A percentile compares a stretch with the other conserved stretches of the same genome.
Conservation (phyloP, 164 flowering plant species). For the Nelumbo lutea region DNA sequence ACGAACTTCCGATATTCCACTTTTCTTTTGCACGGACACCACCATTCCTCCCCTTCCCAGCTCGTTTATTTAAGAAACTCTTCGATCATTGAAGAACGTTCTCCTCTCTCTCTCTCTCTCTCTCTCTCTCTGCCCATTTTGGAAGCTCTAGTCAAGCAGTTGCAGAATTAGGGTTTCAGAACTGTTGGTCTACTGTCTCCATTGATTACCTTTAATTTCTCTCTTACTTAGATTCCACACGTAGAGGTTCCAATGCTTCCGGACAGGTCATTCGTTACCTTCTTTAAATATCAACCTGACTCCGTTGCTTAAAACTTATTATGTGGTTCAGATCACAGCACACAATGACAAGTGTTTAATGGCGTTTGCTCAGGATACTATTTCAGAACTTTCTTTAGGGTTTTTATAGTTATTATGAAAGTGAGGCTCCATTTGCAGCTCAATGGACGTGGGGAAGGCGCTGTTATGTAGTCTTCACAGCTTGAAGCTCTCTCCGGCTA, state of each 20-base stretch:
- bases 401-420: conserved; percentile 1
- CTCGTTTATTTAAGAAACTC: neutral
- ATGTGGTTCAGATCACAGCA: neutral
- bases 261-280: neutral
- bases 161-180: conserved; percentile 4
- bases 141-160: neutral
- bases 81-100: neutral
- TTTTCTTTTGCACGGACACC: too few relatives aligned
- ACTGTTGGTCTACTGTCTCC: neutral
- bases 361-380: neutral
- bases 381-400: neutral
- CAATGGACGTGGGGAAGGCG: conserved; percentile 31
- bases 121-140: neutral
- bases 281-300: neutral
- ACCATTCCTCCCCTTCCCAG: neutral
- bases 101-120: neutral
- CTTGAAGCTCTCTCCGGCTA: conserved; percentile 10
- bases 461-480: conserved; percentile 21
- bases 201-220: neutral
- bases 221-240: neutral
- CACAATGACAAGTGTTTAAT: neutral
- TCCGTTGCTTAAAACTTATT: neutral
- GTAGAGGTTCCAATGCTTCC: too few relatives aligned
- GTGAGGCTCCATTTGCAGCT: conserved; percentile 4
- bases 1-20: too few relatives aligned